Evolutionary conservation across 768 basidiomycete genomes (phyloP), one percentile per base, ranked within the genome.

Genomic region (Trametes cubensis): DNA sequence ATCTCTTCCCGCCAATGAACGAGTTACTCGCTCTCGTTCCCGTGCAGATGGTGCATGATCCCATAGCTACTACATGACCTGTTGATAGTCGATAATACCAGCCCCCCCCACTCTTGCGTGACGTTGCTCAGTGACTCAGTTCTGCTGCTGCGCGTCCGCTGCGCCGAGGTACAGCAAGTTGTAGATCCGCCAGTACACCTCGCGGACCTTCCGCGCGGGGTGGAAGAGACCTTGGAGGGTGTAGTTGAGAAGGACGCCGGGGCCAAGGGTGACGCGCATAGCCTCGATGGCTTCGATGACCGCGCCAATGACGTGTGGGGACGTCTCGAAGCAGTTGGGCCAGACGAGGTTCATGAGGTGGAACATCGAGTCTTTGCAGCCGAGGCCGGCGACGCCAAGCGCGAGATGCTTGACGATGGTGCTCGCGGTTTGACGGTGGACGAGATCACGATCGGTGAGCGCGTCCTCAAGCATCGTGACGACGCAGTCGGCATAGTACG

Each of bases 261-360:
- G 94, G 1, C 97, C 97, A 42, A 98, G 80, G 8, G 95, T 94
- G 44, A 98, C 91, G 23, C 95, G 84, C 95, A 98, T 98, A 1
- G 93, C 92, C 76, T 98, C 97, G 69, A 99, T 83, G 0, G 97
- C 97, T 51, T 98, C 97, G 92, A 98, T 95, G 45, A 98, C 93
- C 6, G 95, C 93, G 34, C 94, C 94, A 64, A 98, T 98, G 62
- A 99, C 95, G 77, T 99, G 97, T 6, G 97, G 97, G 15, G 90
- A 94, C 1, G 95, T 96, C 79, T 98, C 96, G 74, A 98, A 98
- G 75, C 95, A 95, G 73, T 98, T 98, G 1, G 97, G 97, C 95
- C 95, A 98, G 15, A 98, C 92, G 28, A 99, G 85, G 73, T 99
- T 99, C 89, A 98, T 93, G 51, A 98, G 77, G 71, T 99, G 97